Evolutionary conservation across 2,329 filamentous ascomycete genomes (phyloP), one percentile per base, ranked within the genome.

Genomic region (Hymenoscyphus albidus): DNA sequence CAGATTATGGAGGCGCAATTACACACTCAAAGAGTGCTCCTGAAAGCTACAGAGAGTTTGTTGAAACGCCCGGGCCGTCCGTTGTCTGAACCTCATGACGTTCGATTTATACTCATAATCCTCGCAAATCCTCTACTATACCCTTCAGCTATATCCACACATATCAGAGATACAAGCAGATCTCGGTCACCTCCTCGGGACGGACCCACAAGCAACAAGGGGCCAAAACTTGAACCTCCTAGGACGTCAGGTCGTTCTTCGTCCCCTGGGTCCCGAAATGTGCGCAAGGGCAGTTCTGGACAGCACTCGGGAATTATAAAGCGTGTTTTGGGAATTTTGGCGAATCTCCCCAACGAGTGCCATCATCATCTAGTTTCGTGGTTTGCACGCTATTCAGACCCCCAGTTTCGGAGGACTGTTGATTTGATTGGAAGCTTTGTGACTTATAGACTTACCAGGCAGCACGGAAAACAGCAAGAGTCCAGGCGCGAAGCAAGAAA

Each of bases 241-340:
- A 67, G 62, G 31, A 40, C 31, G 44, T 61, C 18, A n/a, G 59
- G 64, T 3, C 62, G 58, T 13, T 64, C 63, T 14, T 32, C 60
- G 40, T 63, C 65, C 16, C 63, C 66, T 13, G 58, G 54, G 32
- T 63, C 58, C 10, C 56, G 62, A 2, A 70, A 69, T 44, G 56
- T 58, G 4, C 62, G 40, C 13, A 71, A 68, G 63, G 70, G 73
- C 31, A 72, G 78, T 7, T 73, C 81, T 12, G 88, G 88, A 1
- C 86, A 91, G 65, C 90, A 96, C 76, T 93, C 91, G 2, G 90
- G 89, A 4, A 89, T 97, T 62, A 85, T 96, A 71, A 97, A 97
- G 76, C 86, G 93, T 44, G 88, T 96, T 48, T 76, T 96, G 32
- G 93, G 93, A 0, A 79, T 97, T 10, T 74, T 96, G 31, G 89